Evolutionary conservation across 2,329 filamentous ascomycete species (phyloP), one percentile per base, ranked within the genome.

Genomic region (Ophiocordyceps camponoti-floridani): DNA sequence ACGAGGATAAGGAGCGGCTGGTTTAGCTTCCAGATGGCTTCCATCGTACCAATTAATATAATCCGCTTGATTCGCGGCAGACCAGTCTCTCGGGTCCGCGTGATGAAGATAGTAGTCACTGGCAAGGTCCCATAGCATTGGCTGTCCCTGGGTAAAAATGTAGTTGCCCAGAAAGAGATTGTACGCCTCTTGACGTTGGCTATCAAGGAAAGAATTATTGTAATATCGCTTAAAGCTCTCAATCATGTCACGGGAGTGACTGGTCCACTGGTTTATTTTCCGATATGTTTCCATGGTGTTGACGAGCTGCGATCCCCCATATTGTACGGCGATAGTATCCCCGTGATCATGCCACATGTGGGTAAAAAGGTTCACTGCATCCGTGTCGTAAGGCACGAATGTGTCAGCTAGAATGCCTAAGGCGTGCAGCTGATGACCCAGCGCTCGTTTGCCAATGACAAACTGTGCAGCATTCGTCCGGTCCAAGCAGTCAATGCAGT

Each of bases 261-360:
- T 94, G 23, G 87, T 94, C 91, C 91, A 98, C 59, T 96, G 89
- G 52, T 96, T 96, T 59, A 95, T 94, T 63, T 96, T 96, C 46
- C 91, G 83, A 60, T 98, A 98, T 4, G 91, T 98, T 51, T 94
- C 88, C 88, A 98, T 96, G 0, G 91, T 98, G 59, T 98, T 98
- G 54, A 98, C 91, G 1, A 98, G 73, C 61, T 98, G 91, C 2
- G 88, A 96, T 10, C 91, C 91, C 46, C 91, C 91, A 54, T 98
- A 98, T 59, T 98, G 91, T 45, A 96, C 83, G 1, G 91, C 91
- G 55, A 98, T 96, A 4, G 88, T 95, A 60, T 98, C 91, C 46
- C 91, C 91, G 57, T 98, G 91, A 52, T 94, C 87, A 59, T 96
- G 88, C 65, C 88, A 94, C 89, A 98, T 96, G 55, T 94, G 84